Evolutionary conservation across 768 basidiomycete genomes (phyloP).

Genomic region (Termitomyces sp.): DNA sequence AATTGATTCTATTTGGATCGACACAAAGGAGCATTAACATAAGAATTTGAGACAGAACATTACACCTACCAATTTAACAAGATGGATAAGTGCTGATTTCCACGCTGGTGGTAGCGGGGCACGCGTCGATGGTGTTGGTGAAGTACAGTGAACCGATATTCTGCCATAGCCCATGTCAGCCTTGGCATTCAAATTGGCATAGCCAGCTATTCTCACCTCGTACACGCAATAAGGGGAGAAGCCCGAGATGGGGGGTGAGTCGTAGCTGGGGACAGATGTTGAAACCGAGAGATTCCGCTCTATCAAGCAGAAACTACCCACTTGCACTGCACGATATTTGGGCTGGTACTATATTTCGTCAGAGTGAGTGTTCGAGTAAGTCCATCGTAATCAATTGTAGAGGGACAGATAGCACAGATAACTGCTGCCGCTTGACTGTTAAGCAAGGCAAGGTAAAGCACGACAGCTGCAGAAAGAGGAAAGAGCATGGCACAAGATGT

Average conservation of each 20-base stretch:
- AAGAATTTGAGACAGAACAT: not conserved
- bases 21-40: not conserved
- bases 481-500: slow-evolving; percentile 1
- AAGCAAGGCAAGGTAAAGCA: slow-evolving; percentile 1
- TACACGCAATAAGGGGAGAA: slow-evolving; percentile 5
- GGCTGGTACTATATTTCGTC: slow-evolving; percentile 3
- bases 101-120: slow-evolving; percentile 3
- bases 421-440: slow-evolving; percentile 1
- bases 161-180: not conserved
- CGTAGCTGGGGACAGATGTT: not conserved
- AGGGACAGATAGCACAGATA: slow-evolving; percentile 8
- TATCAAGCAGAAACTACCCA: not conserved
- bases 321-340: slow-evolving; percentile 9
- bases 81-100: not conserved
- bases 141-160: slow-evolving; percentile 4
- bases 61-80: not conserved
- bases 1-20: not conserved
- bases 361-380: slow-evolving; percentile 7
- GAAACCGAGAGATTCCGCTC: not conserved
- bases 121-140: slow-evolving; percentile 12
- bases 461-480: not conserved
- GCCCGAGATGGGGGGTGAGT: slow-evolving; percentile 2
- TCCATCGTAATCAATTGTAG: slow-evolving; percentile 5
- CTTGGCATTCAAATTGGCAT: not conserved
- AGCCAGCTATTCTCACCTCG: not conserved